These are phyloP conservation scores for Fragosphaeria purpurea DNA, from an alignment of 2,329 filamentous ascomycete species.

Conservation along the genomic window DNA sequence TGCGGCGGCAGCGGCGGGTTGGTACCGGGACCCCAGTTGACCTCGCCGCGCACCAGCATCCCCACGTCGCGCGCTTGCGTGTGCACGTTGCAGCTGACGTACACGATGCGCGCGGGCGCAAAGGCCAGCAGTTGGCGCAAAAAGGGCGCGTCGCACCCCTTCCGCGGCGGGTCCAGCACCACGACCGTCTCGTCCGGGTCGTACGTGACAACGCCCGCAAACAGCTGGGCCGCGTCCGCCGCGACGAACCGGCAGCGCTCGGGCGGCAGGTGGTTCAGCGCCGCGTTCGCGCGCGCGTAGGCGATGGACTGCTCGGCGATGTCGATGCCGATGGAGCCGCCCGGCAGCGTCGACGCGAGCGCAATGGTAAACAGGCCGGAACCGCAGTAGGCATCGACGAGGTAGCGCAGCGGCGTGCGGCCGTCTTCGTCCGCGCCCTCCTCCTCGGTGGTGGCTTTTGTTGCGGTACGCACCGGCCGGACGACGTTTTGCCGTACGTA, in stretches of 20 bases:
- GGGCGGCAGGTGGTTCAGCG: conserved; percentile 58
- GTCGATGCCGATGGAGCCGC: conserved; percentile 81
- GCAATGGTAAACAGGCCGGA: conserved; percentile 96
- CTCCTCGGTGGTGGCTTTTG: background rate
- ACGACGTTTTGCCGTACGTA: conserved; percentile 71
- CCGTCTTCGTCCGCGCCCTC: background rate
- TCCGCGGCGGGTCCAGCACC: conserved; percentile 93
- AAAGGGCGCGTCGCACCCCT: conserved; percentile 84
- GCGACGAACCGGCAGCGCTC: conserved; percentile 75
- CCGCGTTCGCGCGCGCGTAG: conserved; percentile 69
- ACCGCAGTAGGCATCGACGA: conserved; percentile 96
- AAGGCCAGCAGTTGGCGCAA: conserved; percentile 70
- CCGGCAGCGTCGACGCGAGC: conserved; percentile 71
- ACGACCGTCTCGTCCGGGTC: conserved; percentile 75
- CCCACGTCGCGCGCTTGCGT: conserved; percentile 93
- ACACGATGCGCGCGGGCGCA: conserved; percentile 70
- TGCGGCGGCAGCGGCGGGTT: conserved; percentile 16
- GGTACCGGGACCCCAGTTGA: conserved; percentile 20
- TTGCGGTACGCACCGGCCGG: conserved; percentile 33
- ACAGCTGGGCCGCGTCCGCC: conserved; percentile 76
- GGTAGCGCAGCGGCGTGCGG: conserved; percentile 54
- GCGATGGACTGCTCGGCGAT: conserved; percentile 70
- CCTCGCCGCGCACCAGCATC: conserved; percentile 65
- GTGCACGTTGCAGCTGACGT: conserved; percentile 97
- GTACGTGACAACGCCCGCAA: conserved; percentile 57